These are phyloP conservation scores for Colletotrichum euphorbiae DNA, from an alignment of 2,329 filamentous ascomycete species.

Conservation along the genomic window DNA sequence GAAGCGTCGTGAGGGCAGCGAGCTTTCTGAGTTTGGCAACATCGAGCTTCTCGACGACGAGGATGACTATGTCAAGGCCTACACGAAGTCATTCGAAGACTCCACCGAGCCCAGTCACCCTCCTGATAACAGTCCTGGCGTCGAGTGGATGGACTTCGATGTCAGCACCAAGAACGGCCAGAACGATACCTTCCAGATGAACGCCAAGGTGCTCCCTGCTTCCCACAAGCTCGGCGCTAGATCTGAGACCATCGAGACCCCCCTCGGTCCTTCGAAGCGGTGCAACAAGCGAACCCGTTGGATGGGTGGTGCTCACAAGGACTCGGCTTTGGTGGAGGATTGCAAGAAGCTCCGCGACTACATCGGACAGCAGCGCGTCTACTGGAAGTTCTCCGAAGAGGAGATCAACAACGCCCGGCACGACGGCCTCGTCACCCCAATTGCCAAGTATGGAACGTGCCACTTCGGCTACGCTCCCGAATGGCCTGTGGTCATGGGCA, in stretches of 20 bases:
- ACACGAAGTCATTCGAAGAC: too few species aligned
- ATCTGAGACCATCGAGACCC: conserved; percentile 6
- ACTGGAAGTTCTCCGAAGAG: conserved; percentile 19
- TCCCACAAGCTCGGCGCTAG: not conserved
- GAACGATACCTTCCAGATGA: conserved; percentile 26
- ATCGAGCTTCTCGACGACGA: not conserved
- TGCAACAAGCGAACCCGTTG: conserved; percentile 16
- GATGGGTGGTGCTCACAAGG: conserved; percentile 17
- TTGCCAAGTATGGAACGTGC: conserved; percentile 27
- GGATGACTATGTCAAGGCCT: too few species aligned
- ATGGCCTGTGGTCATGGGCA: conserved; percentile 11
- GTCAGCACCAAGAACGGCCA: not conserved
- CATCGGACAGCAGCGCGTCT: not conserved
- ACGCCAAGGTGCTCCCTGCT: not conserved
- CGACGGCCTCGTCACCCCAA: not conserved
- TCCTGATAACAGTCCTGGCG: not conserved
- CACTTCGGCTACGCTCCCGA: conserved; percentile 2
- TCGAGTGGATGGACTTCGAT: conserved; percentile 8
- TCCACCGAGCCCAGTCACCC: not conserved
- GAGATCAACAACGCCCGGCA: not conserved
- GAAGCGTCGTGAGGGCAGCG: not conserved
- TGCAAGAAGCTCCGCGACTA: conserved; percentile 27
- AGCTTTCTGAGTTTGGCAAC: not conserved
- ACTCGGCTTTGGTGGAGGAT: conserved; percentile 24
- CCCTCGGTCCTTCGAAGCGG: conserved; percentile 24